Evolutionary conservation across 495 filamentous ascomycete species (phyloP).

Genomic region (Letharia columbiana): DNA sequence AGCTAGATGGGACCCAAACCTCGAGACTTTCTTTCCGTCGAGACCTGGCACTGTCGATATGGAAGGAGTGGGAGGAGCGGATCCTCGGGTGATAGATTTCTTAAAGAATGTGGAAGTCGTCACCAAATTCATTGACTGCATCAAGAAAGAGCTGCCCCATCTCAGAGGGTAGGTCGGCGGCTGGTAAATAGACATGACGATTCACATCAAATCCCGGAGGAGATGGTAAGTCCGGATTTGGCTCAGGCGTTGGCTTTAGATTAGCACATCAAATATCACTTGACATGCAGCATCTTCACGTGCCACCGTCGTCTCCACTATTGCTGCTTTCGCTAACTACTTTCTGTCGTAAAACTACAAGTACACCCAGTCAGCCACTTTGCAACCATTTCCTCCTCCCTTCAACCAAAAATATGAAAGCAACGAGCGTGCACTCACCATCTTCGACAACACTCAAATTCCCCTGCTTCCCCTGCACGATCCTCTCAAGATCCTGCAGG

Average conservation of each 20-base stretch:
- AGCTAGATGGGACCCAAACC: conserved; percentile 34
- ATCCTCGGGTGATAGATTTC: conserved; percentile 26
- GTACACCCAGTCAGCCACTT: background rate
- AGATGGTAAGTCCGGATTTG: background rate
- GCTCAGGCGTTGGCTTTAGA: background rate
- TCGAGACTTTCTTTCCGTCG: conserved; percentile 41
- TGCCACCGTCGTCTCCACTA: conserved; percentile 13
- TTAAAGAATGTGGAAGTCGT: conserved; percentile 30
- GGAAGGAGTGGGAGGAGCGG: no score
- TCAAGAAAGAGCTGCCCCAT: conserved; percentile 13
- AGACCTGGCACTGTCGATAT: conserved; percentile 2
- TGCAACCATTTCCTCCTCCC: background rate
- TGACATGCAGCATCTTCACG: conserved; percentile 21
- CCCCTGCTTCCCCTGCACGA: conserved; percentile 73
- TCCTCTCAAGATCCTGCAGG: conserved; percentile 76
- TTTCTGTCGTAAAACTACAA: conserved; percentile 51
- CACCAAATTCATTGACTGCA: conserved; percentile 27
- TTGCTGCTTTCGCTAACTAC: conserved; percentile 32
- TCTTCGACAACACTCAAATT: conserved; percentile 85
- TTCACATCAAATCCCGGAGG: no score
- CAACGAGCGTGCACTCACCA: conserved; percentile 42
- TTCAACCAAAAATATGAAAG: background rate
- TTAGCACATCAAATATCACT: background rate
- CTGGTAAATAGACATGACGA: background rate
- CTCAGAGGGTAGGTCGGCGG: background rate